Conservation (phyloP, 2,329 filamentous ascomycete species). For the Colletotrichum sp. region DNA sequence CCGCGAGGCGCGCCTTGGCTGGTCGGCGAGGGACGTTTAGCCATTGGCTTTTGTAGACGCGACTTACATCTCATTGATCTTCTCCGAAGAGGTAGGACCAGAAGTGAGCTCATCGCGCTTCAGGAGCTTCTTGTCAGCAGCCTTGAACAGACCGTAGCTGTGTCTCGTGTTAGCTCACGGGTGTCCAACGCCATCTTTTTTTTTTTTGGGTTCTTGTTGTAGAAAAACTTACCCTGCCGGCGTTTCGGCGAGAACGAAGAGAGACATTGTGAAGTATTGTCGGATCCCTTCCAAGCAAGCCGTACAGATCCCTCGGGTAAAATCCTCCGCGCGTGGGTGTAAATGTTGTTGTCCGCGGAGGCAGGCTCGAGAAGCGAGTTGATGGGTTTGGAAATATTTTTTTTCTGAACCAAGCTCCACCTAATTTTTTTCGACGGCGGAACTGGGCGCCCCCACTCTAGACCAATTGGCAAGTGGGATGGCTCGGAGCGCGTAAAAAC, state of each 20-base stretch:
- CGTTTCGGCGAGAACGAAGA: conserved; percentile 94
- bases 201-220: not conserved
- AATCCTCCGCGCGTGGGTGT: conserved; percentile 39
- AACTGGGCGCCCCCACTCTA: conserved; percentile 4
- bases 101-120: conserved; percentile 82
- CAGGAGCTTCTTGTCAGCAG: conserved; percentile 97
- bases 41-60: not conserved
- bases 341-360: conserved; percentile 40
- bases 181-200: not conserved
- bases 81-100: conserved; percentile 80
- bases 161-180: not conserved
- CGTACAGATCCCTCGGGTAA: conserved; percentile 21
- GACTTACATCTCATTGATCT: conserved; percentile 83
- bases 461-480: conserved; percentile 22
- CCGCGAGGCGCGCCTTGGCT: not conserved
- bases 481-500: conserved; percentile 19
- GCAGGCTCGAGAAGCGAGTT: conserved; percentile 28
- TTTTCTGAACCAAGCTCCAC: conserved; percentile 46
- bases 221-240: conserved; percentile 70
- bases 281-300: conserved; percentile 20
- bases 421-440: conserved; percentile 41
- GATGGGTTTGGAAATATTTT: conserved; percentile 39
- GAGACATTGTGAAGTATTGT: conserved; percentile 68
- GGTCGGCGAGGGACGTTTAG: not conserved
- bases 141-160: conserved; percentile 98